A percentile compares a stretch with the other conserved stretches of the same genome.
Evolutionary conservation across 2,329 filamentous ascomycete species (phyloP).

Genomic region (Epichloe elymi): DNA sequence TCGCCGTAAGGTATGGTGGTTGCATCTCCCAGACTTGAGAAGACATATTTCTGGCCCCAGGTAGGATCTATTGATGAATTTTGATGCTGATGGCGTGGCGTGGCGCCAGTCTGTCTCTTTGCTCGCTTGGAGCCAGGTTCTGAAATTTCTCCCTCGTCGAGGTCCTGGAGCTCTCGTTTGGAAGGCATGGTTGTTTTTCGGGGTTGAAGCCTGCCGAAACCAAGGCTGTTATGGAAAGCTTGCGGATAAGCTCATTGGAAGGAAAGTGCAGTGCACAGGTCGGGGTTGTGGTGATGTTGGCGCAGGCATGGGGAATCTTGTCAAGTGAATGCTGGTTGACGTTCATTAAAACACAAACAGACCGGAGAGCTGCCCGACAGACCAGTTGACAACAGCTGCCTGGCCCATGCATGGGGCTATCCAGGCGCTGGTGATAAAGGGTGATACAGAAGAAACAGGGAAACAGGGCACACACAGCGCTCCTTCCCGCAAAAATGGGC

Average conservation of each 20-base stretch:
- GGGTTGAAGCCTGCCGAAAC: neutral
- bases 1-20: constrained; percentile 34
- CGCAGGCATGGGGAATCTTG: neutral
- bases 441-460: no score
- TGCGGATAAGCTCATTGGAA: neutral
- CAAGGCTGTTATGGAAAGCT: neutral
- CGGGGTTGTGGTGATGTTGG: neutral
- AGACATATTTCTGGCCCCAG: constrained; percentile 60
- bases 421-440: no score
- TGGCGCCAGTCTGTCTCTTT: constrained; percentile 13
- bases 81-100: constrained; percentile 27
- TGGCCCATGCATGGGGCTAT: no score
- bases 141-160: constrained; percentile 15
- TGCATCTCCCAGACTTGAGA: constrained; percentile 46
- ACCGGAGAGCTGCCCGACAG: no score
- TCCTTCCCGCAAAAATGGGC: neutral
- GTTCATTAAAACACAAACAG: no score
- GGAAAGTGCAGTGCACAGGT: neutral
- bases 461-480: no score
- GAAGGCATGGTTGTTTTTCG: constrained; percentile 16
- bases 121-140: constrained; percentile 15
- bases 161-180: constrained; percentile 21
- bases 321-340: neutral
- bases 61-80: constrained; percentile 43
- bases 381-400: no score